A percentile compares a stretch with the other conserved stretches of the same genome.
Evolutionary conservation across 352 stramenopile genomes (phyloP).

Genomic region (Globisporangium nunn): DNA sequence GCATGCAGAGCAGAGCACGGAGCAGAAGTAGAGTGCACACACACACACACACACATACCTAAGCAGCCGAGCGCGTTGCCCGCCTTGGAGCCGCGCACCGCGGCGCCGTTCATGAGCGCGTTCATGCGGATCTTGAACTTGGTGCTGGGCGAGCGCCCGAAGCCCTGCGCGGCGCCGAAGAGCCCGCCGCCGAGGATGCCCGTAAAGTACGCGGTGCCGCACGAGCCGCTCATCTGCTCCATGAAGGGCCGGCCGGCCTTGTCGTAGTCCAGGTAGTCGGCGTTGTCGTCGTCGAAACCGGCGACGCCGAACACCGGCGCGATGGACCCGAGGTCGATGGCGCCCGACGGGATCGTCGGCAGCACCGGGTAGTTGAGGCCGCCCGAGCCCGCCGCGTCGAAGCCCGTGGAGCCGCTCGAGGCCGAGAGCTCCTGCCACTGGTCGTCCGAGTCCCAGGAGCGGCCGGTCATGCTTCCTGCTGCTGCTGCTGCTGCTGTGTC

Average conservation of each 20-base stretch:
- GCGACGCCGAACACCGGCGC: slow-evolving; percentile 83
- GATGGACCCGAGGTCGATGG: slow-evolving; percentile 77
- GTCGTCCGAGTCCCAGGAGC: slow-evolving; percentile 67
- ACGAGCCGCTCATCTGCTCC: slow-evolving; percentile 76
- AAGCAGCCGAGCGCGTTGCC: slow-evolving; percentile 80
- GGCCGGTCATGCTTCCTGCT: slow-evolving; percentile 22
- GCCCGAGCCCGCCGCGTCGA: slow-evolving; percentile 33
- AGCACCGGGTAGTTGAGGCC: slow-evolving; percentile 67
- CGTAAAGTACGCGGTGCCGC: slow-evolving; percentile 77
- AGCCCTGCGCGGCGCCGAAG: slow-evolving; percentile 61
- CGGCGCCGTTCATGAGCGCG: slow-evolving; percentile 80
- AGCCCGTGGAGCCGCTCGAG: slow-evolving; percentile 20
- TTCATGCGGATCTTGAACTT: slow-evolving; percentile 90
- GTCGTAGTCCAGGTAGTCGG: slow-evolving; percentile 84
- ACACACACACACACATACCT: slow-evolving; percentile 24
- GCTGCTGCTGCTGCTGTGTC: too few relatives aligned
- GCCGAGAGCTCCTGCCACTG: slow-evolving; percentile 65
- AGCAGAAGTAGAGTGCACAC: neutral
- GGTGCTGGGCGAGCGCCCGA: slow-evolving; percentile 61
- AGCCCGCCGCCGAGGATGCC: slow-evolving; percentile 75
- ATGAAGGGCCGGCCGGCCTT: slow-evolving; percentile 79
- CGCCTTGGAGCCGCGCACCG: slow-evolving; percentile 73
- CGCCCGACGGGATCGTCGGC: slow-evolving; percentile 63
- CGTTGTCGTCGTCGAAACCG: slow-evolving; percentile 63
- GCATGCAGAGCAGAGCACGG: too few relatives aligned